These are phyloP conservation scores for Fusarium duplospermum DNA, from an alignment of 2,329 filamentous ascomycete genomes.

Conservation along the genomic window DNA sequence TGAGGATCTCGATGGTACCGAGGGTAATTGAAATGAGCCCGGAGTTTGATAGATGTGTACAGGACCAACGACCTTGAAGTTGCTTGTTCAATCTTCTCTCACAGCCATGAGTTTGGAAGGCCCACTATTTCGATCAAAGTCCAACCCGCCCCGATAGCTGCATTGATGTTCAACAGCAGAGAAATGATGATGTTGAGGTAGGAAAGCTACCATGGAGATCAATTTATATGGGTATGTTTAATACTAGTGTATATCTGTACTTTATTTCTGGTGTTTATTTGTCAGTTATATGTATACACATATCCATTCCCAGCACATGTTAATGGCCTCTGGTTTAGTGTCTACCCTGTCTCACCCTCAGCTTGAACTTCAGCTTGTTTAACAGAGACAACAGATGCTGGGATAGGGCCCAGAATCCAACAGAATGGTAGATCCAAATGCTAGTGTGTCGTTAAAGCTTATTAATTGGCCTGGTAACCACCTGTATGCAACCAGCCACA, in stretches of 20 bases:
- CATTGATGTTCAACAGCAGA: slow-evolving; percentile 2
- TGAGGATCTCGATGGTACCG: too few relatives aligned
- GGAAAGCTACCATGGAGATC: not conserved
- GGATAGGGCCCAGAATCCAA: not conserved
- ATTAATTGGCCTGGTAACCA: not conserved
- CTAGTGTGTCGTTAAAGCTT: not conserved
- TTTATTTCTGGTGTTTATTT: not conserved
- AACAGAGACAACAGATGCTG: not conserved
- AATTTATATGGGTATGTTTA: not conserved
- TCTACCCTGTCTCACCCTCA: not conserved
- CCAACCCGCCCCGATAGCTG: slow-evolving; percentile 19
- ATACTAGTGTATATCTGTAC: not conserved
- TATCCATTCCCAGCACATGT: not conserved
- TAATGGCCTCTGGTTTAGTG: not conserved
- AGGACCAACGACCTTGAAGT: not conserved
- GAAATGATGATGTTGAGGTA: not conserved
- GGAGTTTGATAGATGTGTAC: not conserved
- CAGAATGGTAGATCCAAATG: not conserved
- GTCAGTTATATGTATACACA: not conserved
- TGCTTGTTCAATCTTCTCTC: not conserved
- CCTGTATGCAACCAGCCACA: not conserved
- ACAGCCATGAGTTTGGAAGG: slow-evolving; percentile 6
- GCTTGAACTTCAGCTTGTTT: not conserved
- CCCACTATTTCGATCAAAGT: slow-evolving; percentile 30
- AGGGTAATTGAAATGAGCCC: not conserved